Conservation (phyloP, 345 rosid genomes). For the Limnanthes douglasii region DNA sequence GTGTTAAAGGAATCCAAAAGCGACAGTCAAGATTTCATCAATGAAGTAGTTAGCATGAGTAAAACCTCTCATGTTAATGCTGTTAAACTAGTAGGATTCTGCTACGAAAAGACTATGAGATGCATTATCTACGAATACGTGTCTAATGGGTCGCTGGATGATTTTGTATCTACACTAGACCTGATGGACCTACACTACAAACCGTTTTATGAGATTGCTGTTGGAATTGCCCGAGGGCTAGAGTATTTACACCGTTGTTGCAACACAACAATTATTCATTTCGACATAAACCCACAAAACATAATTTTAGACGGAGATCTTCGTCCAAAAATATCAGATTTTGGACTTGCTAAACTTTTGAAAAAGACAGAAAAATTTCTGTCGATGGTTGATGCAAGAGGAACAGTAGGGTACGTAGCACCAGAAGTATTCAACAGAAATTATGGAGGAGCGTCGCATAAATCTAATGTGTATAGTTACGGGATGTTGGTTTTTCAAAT, state of each 20-base stretch:
- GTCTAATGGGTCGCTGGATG: constrained; percentile 26
- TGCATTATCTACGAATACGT: constrained; percentile 26
- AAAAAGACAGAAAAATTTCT: constrained; percentile 14
- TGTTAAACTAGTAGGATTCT: too few relatives aligned
- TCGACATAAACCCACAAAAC: constrained; percentile 32
- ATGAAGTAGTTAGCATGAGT: constrained; percentile 31
- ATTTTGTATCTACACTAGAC: constrained; percentile 10
- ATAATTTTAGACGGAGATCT: constrained; percentile 22
- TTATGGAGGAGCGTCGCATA: constrained; percentile 22
- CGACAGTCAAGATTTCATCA: constrained; percentile 25
- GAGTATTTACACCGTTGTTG: constrained; percentile 32
- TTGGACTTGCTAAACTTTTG: constrained; percentile 29
- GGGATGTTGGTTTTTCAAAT: constrained; percentile 18
- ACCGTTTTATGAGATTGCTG: constrained; percentile 8
- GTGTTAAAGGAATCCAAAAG: constrained; percentile 17
- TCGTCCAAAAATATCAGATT: constrained; percentile 27
- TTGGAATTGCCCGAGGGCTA: constrained; percentile 22
- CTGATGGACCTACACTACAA: constrained; percentile 9
- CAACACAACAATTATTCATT: constrained; percentile 22
- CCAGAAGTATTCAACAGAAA: constrained; percentile 16
- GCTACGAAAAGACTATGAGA: constrained; percentile 12
- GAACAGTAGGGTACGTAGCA: constrained; percentile 24
- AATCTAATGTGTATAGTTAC: constrained; percentile 24
- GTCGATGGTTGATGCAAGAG: constrained; percentile 12
- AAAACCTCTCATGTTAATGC: constrained; percentile 34